Evolutionary conservation across 768 basidiomycete genomes (phyloP).

Genomic region (Artomyces pyxidatus): DNA sequence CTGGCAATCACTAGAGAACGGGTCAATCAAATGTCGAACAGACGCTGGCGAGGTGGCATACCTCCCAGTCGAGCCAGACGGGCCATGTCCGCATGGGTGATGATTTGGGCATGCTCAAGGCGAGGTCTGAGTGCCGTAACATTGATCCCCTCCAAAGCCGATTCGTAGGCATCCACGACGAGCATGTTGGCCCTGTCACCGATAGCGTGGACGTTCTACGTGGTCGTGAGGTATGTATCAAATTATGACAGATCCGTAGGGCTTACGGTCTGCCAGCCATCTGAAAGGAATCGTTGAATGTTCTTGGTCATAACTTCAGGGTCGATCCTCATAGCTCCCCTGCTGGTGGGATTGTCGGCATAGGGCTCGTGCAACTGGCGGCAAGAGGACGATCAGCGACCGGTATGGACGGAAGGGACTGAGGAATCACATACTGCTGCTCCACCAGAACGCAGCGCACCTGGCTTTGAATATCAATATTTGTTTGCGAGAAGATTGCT

Average conservation of each 20-base stretch:
- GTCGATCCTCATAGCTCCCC: slow-evolving; percentile 70
- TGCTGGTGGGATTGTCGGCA: slow-evolving; percentile 64
- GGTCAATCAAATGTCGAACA: not conserved
- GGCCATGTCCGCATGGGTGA: slow-evolving; percentile 65
- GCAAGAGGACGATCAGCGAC: slow-evolving; percentile 5
- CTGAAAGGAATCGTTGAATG: slow-evolving; percentile 62
- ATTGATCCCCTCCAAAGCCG: slow-evolving; percentile 49
- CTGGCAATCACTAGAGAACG: slow-evolving; percentile 68
- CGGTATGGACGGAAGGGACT: not conserved
- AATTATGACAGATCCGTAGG: not conserved
- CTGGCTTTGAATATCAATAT: slow-evolving; percentile 33
- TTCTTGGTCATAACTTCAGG: slow-evolving; percentile 52
- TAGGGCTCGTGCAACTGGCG: slow-evolving; percentile 73
- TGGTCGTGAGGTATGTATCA: not conserved
- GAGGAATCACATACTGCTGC: slow-evolving; percentile 53
- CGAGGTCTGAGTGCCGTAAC: slow-evolving; percentile 65
- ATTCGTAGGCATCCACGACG: slow-evolving; percentile 78
- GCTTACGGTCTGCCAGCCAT: slow-evolving; percentile 89
- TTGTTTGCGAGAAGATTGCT: too few relatives aligned
- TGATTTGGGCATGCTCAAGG: slow-evolving; percentile 87
- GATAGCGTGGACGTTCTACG: slow-evolving; percentile 79
- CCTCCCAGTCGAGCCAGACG: slow-evolving; percentile 76
- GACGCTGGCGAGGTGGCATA: slow-evolving; percentile 24
- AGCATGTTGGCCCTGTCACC: slow-evolving; percentile 84
- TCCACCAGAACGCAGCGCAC: slow-evolving; percentile 83